Evolutionary conservation across 163 green algal genomes (phyloP).

Genomic region (Scenedesmus sp.): DNA sequence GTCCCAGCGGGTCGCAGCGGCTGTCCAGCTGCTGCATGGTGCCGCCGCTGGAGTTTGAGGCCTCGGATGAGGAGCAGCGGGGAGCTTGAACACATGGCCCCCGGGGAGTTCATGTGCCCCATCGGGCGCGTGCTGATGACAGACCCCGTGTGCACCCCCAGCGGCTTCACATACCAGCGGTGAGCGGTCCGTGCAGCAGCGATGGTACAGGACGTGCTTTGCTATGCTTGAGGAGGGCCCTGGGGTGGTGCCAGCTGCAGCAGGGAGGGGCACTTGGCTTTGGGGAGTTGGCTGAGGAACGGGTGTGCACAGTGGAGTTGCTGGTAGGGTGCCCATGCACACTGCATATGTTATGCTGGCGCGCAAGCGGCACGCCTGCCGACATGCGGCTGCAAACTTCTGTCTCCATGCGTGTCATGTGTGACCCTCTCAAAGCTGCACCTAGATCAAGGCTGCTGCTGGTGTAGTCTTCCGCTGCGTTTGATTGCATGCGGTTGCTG

Average conservation of each 20-base stretch:
- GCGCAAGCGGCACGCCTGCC: too few species aligned
- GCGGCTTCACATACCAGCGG: conserved; percentile 47
- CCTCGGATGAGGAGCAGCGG: conserved; percentile 19
- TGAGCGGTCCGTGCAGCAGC: neutral
- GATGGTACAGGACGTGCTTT: neutral
- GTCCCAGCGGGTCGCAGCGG: neutral
- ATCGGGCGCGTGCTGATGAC: conserved; percentile 39
- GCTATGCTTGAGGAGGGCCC: too few species aligned
- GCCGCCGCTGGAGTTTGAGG: conserved; percentile 20
- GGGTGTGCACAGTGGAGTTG: too few species aligned
- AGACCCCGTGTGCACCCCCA: conserved; percentile 41
- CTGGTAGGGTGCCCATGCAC: too few species aligned
- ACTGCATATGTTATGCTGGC: too few species aligned
- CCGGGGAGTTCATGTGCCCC: conserved; percentile 39
- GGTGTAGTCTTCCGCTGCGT: neutral
- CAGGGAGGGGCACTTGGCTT: too few species aligned
- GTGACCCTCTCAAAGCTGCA: too few species aligned
- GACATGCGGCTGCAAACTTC: too few species aligned
- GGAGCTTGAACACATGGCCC: conserved; percentile 15
- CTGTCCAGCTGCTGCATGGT: conserved; percentile 23
- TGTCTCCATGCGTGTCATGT: too few species aligned
- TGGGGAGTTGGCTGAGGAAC: too few species aligned
- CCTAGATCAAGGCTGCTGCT: neutral
- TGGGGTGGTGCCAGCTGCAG: too few species aligned
- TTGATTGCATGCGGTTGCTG: too few species aligned